phyloP scores from a whole-genome alignment of 2,329 filamentous ascomycete species.

The Aureobasidium vineae region DNA sequence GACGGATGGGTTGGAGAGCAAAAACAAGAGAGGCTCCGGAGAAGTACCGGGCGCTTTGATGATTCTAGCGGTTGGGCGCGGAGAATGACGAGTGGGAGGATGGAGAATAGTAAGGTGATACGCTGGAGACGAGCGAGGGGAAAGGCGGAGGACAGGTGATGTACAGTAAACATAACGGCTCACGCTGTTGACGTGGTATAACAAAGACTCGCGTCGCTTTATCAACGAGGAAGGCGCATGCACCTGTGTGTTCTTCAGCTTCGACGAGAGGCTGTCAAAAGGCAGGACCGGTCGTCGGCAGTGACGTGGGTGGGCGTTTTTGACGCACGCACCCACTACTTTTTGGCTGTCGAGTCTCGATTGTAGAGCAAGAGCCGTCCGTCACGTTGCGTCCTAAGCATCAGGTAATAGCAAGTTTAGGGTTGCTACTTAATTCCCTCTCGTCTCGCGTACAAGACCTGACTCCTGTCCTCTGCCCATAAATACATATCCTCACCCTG shows the following conservation, averaged over 20 bases:
- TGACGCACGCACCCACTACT: neutral
- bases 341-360: conserved; percentile 7
- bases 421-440: conserved; percentile 11
- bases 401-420: conserved; percentile 11
- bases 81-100: conserved; percentile 19
- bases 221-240: neutral
- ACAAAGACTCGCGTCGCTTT: neutral
- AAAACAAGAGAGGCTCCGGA: conserved; percentile 22
- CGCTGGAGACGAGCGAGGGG: conserved; percentile 15
- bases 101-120: conserved; percentile 21
- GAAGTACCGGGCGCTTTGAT: conserved; percentile 25
- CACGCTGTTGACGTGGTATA: neutral
- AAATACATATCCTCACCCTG: conserved; percentile 27
- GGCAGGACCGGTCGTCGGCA: neutral
- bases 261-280: neutral
- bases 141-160: conserved; percentile 23
- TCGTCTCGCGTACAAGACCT: conserved; percentile 3
- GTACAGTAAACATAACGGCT: neutral
- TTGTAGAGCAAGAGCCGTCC: conserved; percentile 5
- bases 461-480: neutral
- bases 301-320: conserved; percentile 4
- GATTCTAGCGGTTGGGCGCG: conserved; percentile 8
- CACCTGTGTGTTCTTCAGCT: neutral
- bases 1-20: neutral
- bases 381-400: neutral